Conservation (phyloP, 768 basidiomycete species). For the Amanita fuliginea region DNA sequence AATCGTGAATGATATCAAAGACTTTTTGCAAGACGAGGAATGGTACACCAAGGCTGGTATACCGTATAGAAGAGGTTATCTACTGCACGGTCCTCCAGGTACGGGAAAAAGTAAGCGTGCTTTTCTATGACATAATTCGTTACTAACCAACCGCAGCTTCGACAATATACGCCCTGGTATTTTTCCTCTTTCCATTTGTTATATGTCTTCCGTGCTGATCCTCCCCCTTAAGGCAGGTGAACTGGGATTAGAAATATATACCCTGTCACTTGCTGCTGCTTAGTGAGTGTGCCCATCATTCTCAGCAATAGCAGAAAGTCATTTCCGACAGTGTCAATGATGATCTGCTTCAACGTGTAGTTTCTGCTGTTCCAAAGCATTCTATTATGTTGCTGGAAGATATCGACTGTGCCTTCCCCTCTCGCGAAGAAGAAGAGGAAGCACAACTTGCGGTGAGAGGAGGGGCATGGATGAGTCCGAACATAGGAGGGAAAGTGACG, state of each 20-base stretch:
- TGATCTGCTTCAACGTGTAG: constrained; percentile 31
- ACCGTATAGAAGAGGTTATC: constrained; percentile 45
- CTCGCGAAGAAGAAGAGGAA: constrained; percentile 29
- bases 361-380: constrained; percentile 35
- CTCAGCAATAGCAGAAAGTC: background rate
- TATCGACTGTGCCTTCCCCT: constrained; percentile 49
- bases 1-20: constrained; percentile 37
- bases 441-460: constrained; percentile 1
- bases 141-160: constrained; percentile 32
- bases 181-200: background rate
- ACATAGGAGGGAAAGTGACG: constrained; percentile 23
- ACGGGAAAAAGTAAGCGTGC: constrained; percentile 43
- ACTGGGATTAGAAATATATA: constrained; percentile 77
- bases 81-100: constrained; percentile 50
- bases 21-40: constrained; percentile 41
- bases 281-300: constrained; percentile 22
- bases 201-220: constrained; percentile 3
- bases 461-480: no score
- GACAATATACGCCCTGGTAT: constrained; percentile 42
- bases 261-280: constrained; percentile 37
- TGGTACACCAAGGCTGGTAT: constrained; percentile 51
- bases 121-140: constrained; percentile 9
- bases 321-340: constrained; percentile 33
- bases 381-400: constrained; percentile 50
- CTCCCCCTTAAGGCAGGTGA: constrained; percentile 34